Evolutionary conservation across 108 stramenopile genomes (phyloP).

Genomic region (Cyclotella kingstonii): DNA sequence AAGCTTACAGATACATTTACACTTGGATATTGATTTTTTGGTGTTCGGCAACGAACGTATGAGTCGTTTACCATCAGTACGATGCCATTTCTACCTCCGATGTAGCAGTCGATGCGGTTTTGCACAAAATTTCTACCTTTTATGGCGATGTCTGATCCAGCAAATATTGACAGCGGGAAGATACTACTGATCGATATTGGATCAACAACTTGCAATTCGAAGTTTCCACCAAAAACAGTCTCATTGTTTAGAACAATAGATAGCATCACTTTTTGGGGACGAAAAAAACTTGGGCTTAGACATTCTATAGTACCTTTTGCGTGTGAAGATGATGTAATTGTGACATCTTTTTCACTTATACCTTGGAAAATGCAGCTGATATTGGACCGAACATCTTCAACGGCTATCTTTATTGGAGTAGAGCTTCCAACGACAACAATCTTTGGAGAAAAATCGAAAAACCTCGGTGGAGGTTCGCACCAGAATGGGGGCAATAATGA

Average conservation of each 20-base stretch:
- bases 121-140: constrained; percentile 1
- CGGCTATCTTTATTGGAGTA: too few relatives aligned
- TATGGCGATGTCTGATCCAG: constrained; percentile 1
- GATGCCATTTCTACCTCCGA: background rate
- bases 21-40: background rate
- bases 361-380: constrained; percentile 3
- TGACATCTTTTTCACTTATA: background rate
- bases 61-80: background rate
- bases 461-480: background rate
- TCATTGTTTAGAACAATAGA: background rate
- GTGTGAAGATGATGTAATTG: background rate
- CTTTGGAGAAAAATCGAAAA: background rate
- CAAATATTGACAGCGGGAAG: background rate
- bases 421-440: background rate
- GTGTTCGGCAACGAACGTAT: background rate
- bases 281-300: background rate
- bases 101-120: background rate
- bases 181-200: background rate
- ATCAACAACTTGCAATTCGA: background rate
- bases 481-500: constrained; percentile 3
- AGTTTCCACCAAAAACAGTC: background rate
- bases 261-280: background rate
- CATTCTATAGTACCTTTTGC: background rate
- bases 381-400: too few relatives aligned
- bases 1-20: background rate